A percentile compares a stretch with the other conserved stretches of the same genome.
Conservation (phyloP, 139 green algal species). For the Coelastrella sp. region DNA sequence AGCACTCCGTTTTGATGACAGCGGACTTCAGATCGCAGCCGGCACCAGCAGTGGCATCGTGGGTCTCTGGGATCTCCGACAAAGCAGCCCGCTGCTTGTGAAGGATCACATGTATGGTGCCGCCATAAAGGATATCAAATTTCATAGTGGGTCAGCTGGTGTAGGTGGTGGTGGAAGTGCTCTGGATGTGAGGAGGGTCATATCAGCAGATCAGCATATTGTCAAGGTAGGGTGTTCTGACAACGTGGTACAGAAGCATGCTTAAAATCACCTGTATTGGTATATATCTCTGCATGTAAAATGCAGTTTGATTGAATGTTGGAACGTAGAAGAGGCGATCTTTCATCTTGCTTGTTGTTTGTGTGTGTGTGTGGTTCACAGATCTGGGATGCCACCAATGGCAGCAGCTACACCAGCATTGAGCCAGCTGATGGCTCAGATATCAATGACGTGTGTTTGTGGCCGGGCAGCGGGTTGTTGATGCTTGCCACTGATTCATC, state of each 20-base stretch:
- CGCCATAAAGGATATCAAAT: constrained; percentile 96
- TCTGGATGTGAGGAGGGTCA: constrained; percentile 62
- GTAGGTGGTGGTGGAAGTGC: constrained; percentile 21
- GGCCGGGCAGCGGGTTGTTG: constrained; percentile 73
- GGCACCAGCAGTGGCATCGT: constrained; percentile 91
- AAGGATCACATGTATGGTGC: constrained; percentile 98
- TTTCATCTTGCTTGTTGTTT: no score
- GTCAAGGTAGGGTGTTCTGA: constrained; percentile 76
- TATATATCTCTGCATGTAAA: no score
- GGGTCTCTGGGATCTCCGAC: constrained; percentile 88
- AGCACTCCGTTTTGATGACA: constrained; percentile 87
- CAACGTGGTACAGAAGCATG: no score
- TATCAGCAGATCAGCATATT: constrained; percentile 90
- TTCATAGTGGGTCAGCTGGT: constrained; percentile 65
- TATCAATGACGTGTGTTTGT: constrained; percentile 93
- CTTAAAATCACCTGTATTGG: no score
- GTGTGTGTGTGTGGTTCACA: no score
- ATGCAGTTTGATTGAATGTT: no score
- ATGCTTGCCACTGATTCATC: constrained; percentile 26
- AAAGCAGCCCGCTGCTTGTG: constrained; percentile 75
- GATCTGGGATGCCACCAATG: constrained; percentile 57
- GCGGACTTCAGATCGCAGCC: constrained; percentile 86
- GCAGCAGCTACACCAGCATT: constrained; percentile 81
- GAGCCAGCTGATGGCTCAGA: constrained; percentile 76
- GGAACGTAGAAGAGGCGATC: no score